A percentile compares a stretch with the other conserved stretches of the same genome.
Conservation (phyloP, 2,329 filamentous ascomycete species). For the Arthrobotrys iridis region DNA sequence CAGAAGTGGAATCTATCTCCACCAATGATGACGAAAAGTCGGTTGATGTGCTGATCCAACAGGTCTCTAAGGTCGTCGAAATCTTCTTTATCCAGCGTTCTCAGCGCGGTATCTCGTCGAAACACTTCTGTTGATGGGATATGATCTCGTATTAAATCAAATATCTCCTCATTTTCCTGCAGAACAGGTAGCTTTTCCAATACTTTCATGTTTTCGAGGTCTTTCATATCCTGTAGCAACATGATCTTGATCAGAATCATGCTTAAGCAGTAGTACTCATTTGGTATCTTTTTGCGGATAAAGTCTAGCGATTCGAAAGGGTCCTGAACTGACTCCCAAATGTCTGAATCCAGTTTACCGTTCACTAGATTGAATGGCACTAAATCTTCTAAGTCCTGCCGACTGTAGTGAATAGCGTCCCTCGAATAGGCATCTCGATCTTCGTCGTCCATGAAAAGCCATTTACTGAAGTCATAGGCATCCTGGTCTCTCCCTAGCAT, state of each 20-base stretch:
- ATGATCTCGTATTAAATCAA: conserved; percentile 18
- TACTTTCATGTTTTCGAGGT: conserved; percentile 21
- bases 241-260: conserved; percentile 38
- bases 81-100: conserved; percentile 20
- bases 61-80: conserved; percentile 22
- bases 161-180: conserved; percentile 14
- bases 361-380: conserved; percentile 34
- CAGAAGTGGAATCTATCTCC: conserved; percentile 37
- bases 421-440: conserved; percentile 24
- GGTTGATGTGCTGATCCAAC: conserved; percentile 26
- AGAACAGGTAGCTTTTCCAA: conserved; percentile 9
- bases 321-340: conserved; percentile 29
- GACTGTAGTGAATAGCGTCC: conserved; percentile 29
- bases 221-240: conserved; percentile 32
- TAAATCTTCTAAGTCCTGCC: conserved; percentile 21
- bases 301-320: conserved; percentile 32
- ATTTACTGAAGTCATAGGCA: conserved; percentile 41
- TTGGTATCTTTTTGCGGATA: conserved; percentile 28
- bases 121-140: conserved; percentile 27
- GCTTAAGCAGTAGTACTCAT: conserved; percentile 29
- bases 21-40: conserved; percentile 28
- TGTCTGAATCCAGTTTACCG: conserved; percentile 24
- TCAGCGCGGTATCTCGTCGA: conserved; percentile 4
- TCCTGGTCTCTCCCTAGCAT: conserved; percentile 28
- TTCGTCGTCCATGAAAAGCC: conserved; percentile 38